Percentiles rank a stretch among this genome's conserved stretches.
These are phyloP conservation scores for Kodamaea kaohsiungensis DNA, from an alignment of 805 yeast species.

Conservation along the genomic window DNA sequence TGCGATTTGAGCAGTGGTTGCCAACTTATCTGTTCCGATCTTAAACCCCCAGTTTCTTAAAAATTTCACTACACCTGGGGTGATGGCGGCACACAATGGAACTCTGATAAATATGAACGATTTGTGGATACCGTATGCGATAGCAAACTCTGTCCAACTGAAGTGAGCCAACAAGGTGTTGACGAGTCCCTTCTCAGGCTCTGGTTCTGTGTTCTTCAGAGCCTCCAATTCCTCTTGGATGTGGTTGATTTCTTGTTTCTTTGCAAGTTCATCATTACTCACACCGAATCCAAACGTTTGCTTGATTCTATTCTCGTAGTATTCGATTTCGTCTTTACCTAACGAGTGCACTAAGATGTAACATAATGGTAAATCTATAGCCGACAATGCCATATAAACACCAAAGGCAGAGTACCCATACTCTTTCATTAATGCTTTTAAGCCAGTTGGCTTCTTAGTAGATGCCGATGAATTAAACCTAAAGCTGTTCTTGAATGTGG, in stretches of 20 bases:
- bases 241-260: slow-evolving; percentile 34
- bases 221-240: slow-evolving; percentile 26
- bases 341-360: slow-evolving; percentile 79
- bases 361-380: slow-evolving; percentile 80
- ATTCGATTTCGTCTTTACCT: slow-evolving; percentile 80
- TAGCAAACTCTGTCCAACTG: slow-evolving; percentile 78
- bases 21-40: slow-evolving; percentile 54
- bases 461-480: not conserved
- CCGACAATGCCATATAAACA: slow-evolving; percentile 72
- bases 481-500: not conserved
- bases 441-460: slow-evolving; percentile 41
- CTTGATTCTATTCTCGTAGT: slow-evolving; percentile 62
- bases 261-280: slow-evolving; percentile 42
- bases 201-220: slow-evolving; percentile 18
- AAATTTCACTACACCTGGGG: slow-evolving; percentile 71
- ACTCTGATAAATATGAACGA: slow-evolving; percentile 78
- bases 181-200: not conserved
- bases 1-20: slow-evolving; percentile 39
- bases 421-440: slow-evolving; percentile 70
- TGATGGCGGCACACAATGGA: slow-evolving; percentile 89
- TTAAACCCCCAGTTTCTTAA: slow-evolving; percentile 80
- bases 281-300: slow-evolving; percentile 63
- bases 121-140: slow-evolving; percentile 94
- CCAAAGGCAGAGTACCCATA: slow-evolving; percentile 93
- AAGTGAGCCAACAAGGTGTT: slow-evolving; percentile 28